These are phyloP conservation scores for Colletotrichum sp. DNA, from an alignment of 2,329 filamentous ascomycete species.

Conservation along the genomic window DNA sequence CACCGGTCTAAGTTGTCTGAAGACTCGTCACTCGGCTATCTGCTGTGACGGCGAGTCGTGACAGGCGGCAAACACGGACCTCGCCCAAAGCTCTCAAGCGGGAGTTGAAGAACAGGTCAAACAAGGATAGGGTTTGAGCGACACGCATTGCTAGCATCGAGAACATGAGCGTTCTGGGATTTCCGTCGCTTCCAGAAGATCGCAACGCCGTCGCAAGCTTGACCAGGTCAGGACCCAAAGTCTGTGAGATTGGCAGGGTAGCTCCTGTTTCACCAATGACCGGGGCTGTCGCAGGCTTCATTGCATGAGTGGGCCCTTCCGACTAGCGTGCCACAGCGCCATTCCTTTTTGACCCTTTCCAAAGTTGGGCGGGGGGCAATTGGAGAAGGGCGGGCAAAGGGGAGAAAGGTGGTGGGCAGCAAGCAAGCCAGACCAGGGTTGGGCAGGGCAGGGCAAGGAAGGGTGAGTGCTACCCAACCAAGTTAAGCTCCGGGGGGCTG, in stretches of 20 bases:
- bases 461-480: constrained; percentile 18
- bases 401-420: background rate
- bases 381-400: constrained; percentile 9
- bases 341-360: constrained; percentile 8
- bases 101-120: constrained; percentile 9
- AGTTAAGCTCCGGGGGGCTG: constrained; percentile 11
- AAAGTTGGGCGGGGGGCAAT: constrained; percentile 8
- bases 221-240: constrained; percentile 45
- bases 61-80: constrained; percentile 20
- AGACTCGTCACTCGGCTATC: constrained; percentile 12
- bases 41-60: constrained; percentile 19
- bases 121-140: constrained; percentile 20
- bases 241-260: constrained; percentile 53
- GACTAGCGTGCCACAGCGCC: background rate
- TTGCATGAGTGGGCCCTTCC: constrained; percentile 11
- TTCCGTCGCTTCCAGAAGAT: constrained; percentile 48
- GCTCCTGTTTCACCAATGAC: constrained; percentile 57
- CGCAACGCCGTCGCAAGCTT: constrained; percentile 48
- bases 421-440: background rate
- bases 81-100: constrained; percentile 11
- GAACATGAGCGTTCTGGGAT: constrained; percentile 20
- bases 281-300: constrained; percentile 38
- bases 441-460: constrained; percentile 7
- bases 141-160: constrained; percentile 13
- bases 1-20: background rate